Evolutionary conservation across 139 green algal genomes (phyloP).

Genomic region (Ettlia oleoabundans): DNA sequence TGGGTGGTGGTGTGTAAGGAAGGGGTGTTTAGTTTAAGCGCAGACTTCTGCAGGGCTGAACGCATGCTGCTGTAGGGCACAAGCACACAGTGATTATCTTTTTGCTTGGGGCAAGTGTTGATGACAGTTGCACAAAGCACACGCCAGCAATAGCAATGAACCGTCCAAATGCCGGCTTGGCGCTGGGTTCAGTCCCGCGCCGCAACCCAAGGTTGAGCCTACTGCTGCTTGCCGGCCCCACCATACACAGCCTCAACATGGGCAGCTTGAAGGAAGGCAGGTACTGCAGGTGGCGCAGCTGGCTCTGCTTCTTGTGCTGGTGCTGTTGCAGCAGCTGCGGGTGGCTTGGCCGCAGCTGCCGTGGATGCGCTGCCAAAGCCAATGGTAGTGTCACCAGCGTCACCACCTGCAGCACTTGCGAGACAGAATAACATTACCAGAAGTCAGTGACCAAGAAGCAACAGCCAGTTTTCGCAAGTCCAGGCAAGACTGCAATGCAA

Average conservation of each 20-base stretch:
- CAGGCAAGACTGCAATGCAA: background rate
- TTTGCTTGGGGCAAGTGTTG: too few species aligned
- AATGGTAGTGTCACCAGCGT: conserved; percentile 28
- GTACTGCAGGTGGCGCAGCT: conserved; percentile 26
- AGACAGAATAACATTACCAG: background rate
- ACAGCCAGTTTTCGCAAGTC: background rate
- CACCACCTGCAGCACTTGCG: background rate
- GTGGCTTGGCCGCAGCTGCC: background rate
- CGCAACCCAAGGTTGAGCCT: too few species aligned
- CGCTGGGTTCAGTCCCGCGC: too few species aligned
- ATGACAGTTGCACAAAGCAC: too few species aligned
- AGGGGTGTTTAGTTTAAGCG: too few species aligned
- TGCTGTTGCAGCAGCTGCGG: background rate
- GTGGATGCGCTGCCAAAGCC: conserved; percentile 43
- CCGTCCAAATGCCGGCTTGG: too few species aligned
- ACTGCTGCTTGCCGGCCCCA: too few species aligned
- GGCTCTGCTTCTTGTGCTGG: background rate
- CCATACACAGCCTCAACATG: conserved; percentile 41
- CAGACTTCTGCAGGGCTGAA: too few species aligned
- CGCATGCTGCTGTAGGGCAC: too few species aligned
- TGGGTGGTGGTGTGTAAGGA: too few species aligned
- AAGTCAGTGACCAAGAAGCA: background rate
- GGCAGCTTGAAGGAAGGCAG: conserved; percentile 50
- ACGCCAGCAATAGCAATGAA: too few species aligned
- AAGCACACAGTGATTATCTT: too few species aligned